Evolutionary conservation across 2,329 filamentous ascomycete genomes (phyloP), one percentile per base, ranked within the genome.

Genomic region (Scedosporium apiospermum): DNA sequence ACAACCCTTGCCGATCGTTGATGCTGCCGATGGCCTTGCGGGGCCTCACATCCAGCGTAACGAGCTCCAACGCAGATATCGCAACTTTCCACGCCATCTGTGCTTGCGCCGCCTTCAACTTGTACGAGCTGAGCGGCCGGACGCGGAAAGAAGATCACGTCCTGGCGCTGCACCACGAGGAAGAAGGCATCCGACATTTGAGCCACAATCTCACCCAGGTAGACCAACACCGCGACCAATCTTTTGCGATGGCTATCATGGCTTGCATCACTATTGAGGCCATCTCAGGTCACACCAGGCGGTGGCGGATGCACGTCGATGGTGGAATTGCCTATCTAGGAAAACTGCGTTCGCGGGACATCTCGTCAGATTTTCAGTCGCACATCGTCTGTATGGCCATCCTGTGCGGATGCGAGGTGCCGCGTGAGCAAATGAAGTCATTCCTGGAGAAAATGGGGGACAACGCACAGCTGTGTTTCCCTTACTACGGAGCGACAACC

Each of bases 171-270:
- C 34, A 61, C 30, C 68, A 69, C 38, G 68, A 69, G 46, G 63
- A 68, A 26, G 64, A 66, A 30, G 68, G 67, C 38, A 69, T 69
- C 12, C 60, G 44, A 34, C 67, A 69, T 30, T 63, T 69, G 6
- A 66, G 67, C 1, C 65, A 67, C 23, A 68, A 66, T 61, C 62
- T 69, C 4, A 58, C 59, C 3, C 61, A 62, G 41, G 66, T 65
- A 6, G 67, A 68, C 53, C 63, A 63, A 12, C 67, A 69, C 49
- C 64, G 63, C 26, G 66, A 66, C 55, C 68, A 77, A 4, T 69
- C 77, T 21, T 72, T 77, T 26, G 75, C 74, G 2, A 77, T 78
- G 75, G 73, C 71, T 62, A 67, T 76, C 41, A 70, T 77, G 30
- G 75, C 75, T 2, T 73, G 75, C 63, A 72, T 73, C 14, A 64